phyloP scores from a whole-genome alignment of 2,329 filamentous ascomycete species.

The Aspergillus piperis region DNA sequence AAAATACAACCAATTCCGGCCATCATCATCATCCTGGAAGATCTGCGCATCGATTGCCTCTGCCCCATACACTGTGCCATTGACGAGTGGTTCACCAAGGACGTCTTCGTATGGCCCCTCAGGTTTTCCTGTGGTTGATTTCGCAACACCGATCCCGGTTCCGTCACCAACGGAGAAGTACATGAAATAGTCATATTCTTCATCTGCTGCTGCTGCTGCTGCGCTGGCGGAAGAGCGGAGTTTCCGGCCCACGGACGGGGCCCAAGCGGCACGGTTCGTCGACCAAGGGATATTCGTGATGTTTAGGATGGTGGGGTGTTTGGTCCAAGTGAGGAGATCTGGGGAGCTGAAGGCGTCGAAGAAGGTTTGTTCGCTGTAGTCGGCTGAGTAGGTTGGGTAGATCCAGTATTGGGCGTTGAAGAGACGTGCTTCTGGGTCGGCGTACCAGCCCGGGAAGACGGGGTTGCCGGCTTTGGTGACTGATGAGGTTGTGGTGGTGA shows the following conservation, averaged over 20 bases:
- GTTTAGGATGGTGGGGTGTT: slow-evolving; percentile 49
- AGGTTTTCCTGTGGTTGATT: slow-evolving; percentile 33
- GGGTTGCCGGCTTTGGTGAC: slow-evolving; percentile 42
- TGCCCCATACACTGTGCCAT: slow-evolving; percentile 49
- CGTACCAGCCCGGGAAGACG: slow-evolving; percentile 54
- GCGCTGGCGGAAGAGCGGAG: neutral
- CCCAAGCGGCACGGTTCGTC: slow-evolving; percentile 49
- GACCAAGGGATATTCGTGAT: slow-evolving; percentile 47
- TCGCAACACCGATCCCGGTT: slow-evolving; percentile 48
- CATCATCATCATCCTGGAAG: slow-evolving; percentile 48
- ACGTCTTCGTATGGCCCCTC: slow-evolving; percentile 47
- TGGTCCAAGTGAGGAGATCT: slow-evolving; percentile 54
- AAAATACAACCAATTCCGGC: slow-evolving; percentile 48
- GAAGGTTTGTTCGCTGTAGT: slow-evolving; percentile 52
- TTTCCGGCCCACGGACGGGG: slow-evolving; percentile 46
- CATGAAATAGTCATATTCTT: slow-evolving; percentile 46
- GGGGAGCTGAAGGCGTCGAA: slow-evolving; percentile 55
- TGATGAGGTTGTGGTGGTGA: neutral
- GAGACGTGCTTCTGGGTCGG: slow-evolving; percentile 53
- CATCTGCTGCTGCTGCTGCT: no score
- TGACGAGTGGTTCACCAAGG: slow-evolving; percentile 46
- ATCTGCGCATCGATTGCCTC: slow-evolving; percentile 53
- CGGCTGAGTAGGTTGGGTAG: slow-evolving; percentile 50
- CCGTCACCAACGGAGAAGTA: slow-evolving; percentile 56
- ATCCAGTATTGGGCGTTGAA: slow-evolving; percentile 52